phyloP scores from a whole-genome alignment of 73 alveolate species.

The Paramecium octaurelia region DNA sequence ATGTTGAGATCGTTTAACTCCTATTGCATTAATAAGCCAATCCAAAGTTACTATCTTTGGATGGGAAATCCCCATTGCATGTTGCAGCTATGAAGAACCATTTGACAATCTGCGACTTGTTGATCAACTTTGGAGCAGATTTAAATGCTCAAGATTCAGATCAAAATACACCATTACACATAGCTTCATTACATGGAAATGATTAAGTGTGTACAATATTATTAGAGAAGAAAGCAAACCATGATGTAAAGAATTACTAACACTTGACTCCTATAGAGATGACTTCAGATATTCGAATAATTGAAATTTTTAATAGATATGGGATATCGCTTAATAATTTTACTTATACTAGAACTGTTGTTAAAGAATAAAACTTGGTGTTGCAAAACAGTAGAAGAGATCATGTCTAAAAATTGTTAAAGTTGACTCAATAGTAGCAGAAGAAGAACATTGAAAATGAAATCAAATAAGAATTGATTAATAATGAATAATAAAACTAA shows the following conservation, averaged over 20 bases:
- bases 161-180: conserved; percentile 47
- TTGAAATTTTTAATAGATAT: neutral
- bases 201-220: neutral
- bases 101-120: neutral
- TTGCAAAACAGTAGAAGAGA: neutral
- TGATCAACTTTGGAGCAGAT: neutral
- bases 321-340: neutral
- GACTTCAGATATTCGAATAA: neutral
- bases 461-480: neutral
- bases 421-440: neutral
- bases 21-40: conserved; percentile 1
- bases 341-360: neutral
- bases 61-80: neutral
- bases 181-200: conserved; percentile 42
- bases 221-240: neutral
- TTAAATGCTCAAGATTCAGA: neutral
- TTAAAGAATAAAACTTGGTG: neutral
- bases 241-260: neutral
- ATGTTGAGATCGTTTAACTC: neutral
- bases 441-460: neutral
- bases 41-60: neutral
- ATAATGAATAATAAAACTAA: neutral
- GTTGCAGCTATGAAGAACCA: conserved; percentile 1
- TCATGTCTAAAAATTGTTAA: neutral
- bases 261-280: conserved; percentile 12